Conservation (phyloP, 257 asterid genomes). For the Agastache rugosa region DNA sequence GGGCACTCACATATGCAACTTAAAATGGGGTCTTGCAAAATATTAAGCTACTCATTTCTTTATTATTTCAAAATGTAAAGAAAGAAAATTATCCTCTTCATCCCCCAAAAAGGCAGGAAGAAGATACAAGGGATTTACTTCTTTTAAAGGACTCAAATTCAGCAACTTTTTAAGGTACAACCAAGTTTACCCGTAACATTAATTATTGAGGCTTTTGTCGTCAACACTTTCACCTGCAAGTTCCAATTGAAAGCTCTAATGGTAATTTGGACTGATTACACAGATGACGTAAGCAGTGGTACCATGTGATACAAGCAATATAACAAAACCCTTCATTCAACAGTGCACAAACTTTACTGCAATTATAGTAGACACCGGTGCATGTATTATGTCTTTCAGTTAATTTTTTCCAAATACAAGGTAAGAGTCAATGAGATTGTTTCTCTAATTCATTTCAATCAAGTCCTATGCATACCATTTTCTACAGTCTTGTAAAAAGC, state of each 20-base stretch:
- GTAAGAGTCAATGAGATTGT: neutral
- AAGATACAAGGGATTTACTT: neutral
- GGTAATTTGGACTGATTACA: slow-evolving; percentile 10
- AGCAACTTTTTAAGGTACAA: slow-evolving; percentile 1
- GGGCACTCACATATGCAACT: slow-evolving; percentile 7
- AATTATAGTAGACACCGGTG: neutral
- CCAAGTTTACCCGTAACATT: neutral
- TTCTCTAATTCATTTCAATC: neutral
- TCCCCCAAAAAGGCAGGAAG: neutral
- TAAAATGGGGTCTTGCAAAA: neutral
- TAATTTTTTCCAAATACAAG: neutral
- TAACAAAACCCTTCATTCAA: neutral
- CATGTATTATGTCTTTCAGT: neutral
- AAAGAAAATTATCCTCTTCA: neutral
- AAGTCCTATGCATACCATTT: no score
- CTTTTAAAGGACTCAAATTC: neutral
- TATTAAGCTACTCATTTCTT: neutral
- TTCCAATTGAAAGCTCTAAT: slow-evolving; percentile 9
- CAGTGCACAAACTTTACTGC: neutral
- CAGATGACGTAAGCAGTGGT: neutral
- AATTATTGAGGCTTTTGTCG: neutral
- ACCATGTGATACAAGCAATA: neutral
- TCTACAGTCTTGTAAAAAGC: neutral
- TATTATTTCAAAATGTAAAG: neutral
- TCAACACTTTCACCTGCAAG: neutral